Evolutionary conservation across 805 yeast genomes (phyloP).

Genomic region (Teunomyces pallodes): DNA sequence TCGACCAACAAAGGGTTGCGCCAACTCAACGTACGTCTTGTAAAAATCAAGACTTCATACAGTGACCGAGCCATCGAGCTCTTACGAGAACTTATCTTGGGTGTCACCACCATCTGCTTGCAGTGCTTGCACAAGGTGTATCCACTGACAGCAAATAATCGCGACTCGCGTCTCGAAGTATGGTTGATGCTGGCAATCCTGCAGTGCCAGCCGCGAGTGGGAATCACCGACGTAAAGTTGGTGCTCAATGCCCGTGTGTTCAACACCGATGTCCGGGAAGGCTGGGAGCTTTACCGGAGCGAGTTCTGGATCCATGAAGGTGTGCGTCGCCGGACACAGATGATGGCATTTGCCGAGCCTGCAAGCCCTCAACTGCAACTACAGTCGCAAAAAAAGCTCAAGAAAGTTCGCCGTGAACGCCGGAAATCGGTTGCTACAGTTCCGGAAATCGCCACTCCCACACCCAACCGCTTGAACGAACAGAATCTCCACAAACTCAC

Average conservation of each 20-base stretch:
- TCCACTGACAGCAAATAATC: conserved; percentile 31
- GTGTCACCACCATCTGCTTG: conserved; percentile 27
- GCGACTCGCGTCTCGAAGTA: conserved; percentile 33
- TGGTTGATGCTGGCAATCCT: conserved; percentile 40
- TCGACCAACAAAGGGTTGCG: conserved; percentile 88
- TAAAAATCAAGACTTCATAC: conserved; percentile 50
- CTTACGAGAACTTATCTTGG: conserved; percentile 35
- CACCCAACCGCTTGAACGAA: conserved; percentile 16
- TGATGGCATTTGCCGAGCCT: conserved; percentile 27
- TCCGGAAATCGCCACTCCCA: conserved; percentile 3
- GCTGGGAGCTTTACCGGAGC: conserved; percentile 91
- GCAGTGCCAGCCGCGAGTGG: conserved; percentile 60
- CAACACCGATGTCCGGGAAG: conserved; percentile 79
- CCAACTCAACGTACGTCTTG: conserved; percentile 75
- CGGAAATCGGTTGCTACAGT: background rate
- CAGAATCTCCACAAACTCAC: conserved; percentile 15
- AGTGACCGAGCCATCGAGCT: conserved; percentile 33
- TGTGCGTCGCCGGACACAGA: conserved; percentile 48
- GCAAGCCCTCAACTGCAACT: conserved; percentile 12
- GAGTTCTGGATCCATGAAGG: conserved; percentile 93
- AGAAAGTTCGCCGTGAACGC: background rate
- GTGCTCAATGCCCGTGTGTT: conserved; percentile 80
- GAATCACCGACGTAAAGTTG: conserved; percentile 71
- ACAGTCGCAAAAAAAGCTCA: conserved; percentile 30
- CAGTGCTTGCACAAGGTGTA: conserved; percentile 32